phyloP scores from a whole-genome alignment of 2,329 filamentous ascomycete genomes.

The Aspergillus sp. region DNA sequence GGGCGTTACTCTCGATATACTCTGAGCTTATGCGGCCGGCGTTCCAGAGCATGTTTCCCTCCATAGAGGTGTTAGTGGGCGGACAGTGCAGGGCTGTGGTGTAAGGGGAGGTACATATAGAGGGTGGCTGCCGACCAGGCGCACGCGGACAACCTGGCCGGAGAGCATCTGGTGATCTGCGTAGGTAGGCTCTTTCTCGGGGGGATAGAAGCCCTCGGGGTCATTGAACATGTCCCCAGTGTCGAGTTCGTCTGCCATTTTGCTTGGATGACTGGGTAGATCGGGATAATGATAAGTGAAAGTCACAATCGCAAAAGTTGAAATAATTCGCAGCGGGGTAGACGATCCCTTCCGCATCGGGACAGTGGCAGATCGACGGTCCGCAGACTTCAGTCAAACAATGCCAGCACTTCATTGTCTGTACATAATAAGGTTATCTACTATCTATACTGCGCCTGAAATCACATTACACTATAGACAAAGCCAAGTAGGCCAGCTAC shows the following conservation, averaged over 20 bases:
- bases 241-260: slow-evolving; percentile 36
- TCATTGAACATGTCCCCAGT: slow-evolving; percentile 69
- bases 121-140: slow-evolving; percentile 82
- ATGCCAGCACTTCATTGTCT: no score
- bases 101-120: slow-evolving; percentile 63
- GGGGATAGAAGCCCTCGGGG: slow-evolving; percentile 75
- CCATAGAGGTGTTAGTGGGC: slow-evolving; percentile 14
- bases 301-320: no score
- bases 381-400: no score
- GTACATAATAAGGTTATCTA: no score
- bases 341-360: not conserved
- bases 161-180: slow-evolving; percentile 69
- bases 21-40: slow-evolving; percentile 74
- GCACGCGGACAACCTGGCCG: slow-evolving; percentile 65
- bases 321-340: not conserved
- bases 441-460: no score
- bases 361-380: not conserved
- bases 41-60: slow-evolving; percentile 90
- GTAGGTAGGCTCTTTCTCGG: slow-evolving; percentile 72
- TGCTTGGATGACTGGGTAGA: not conserved
- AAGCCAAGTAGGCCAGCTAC: no score
- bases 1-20: slow-evolving; percentile 71
- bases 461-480: no score
- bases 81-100: slow-evolving; percentile 14
- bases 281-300: no score